A percentile compares a stretch with the other conserved stretches of the same genome.
Evolutionary conservation across 1,284 basidiomycete genomes (phyloP).

Genomic region (Boletus subluridellus): DNA sequence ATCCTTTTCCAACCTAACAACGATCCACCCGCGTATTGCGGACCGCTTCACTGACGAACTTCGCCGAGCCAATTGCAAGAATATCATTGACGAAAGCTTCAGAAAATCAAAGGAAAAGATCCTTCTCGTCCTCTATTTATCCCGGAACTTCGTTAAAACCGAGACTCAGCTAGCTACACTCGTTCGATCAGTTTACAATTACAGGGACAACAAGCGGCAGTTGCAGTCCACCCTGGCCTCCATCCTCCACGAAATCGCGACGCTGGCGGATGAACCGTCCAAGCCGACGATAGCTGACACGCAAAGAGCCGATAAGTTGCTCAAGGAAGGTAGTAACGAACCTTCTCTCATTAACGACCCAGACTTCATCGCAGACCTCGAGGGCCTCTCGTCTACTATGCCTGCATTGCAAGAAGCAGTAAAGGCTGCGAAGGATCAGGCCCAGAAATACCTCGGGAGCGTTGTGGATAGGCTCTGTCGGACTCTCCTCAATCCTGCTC

Average conservation of each 20-base stretch:
- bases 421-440: conserved; percentile 21
- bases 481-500: conserved; percentile 11
- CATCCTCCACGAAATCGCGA: conserved; percentile 15
- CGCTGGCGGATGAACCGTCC: neutral
- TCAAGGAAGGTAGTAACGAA: conserved; percentile 25
- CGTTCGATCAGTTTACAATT: conserved; percentile 13
- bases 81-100: conserved; percentile 20
- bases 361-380: conserved; percentile 33
- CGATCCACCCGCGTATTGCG: conserved; percentile 17
- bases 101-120: conserved; percentile 29
- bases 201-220: conserved; percentile 14
- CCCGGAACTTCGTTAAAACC: conserved; percentile 11
- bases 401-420: conserved; percentile 24
- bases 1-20: conserved; percentile 18
- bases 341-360: conserved; percentile 25
- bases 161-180: conserved; percentile 17
- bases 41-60: conserved; percentile 23
- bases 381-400: conserved; percentile 9
- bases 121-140: conserved; percentile 19
- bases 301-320: conserved; percentile 16
- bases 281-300: conserved; percentile 17
- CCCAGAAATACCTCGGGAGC: conserved; percentile 22
- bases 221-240: conserved; percentile 14
- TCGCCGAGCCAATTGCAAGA: conserved; percentile 17
- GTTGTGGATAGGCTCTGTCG: conserved; percentile 24